Evolutionary conservation across 768 basidiomycete genomes (phyloP).

Genomic region (Baorangia bicolor): DNA sequence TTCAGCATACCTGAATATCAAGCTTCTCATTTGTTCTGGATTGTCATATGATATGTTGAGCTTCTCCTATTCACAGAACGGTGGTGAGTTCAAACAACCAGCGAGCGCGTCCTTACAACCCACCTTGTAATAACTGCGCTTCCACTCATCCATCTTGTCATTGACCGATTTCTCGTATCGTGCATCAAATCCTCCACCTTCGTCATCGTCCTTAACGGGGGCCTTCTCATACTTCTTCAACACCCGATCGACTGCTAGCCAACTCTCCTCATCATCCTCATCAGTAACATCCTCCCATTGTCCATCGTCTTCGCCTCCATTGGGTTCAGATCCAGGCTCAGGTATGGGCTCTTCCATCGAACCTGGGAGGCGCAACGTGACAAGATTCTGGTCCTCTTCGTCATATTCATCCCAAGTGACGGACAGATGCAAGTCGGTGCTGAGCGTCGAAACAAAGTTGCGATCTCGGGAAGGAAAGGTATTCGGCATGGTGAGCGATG

Average conservation of each 20-base stretch:
- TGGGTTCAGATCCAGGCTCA: conserved; percentile 34
- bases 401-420: conserved; percentile 95
- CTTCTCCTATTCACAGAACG: conserved; percentile 61
- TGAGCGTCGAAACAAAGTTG: conserved; percentile 73
- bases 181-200: conserved; percentile 74
- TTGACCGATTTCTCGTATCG: conserved; percentile 69
- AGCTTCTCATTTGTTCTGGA: conserved; percentile 61
- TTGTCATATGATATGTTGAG: conserved; percentile 76
- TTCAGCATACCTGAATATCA: conserved; percentile 83
- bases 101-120: conserved; percentile 41
- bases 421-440: conserved; percentile 72
- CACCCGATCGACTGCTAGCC: conserved; percentile 75
- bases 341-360: conserved; percentile 35
- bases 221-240: conserved; percentile 88
- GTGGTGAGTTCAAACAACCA: conserved; percentile 12
- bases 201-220: conserved; percentile 67
- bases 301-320: conserved; percentile 49
- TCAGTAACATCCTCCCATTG: conserved; percentile 52
- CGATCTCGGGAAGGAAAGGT: conserved; percentile 78
- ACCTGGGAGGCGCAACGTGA: conserved; percentile 64
- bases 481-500: conserved; percentile 69
- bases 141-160: conserved; percentile 93
- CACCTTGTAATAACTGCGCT: conserved; percentile 85
- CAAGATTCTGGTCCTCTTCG: conserved; percentile 74
- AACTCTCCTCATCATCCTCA: conserved; percentile 66